Evolutionary conservation across 306 rosid species (phyloP).

Genomic region (Dalbergia oliveri): DNA sequence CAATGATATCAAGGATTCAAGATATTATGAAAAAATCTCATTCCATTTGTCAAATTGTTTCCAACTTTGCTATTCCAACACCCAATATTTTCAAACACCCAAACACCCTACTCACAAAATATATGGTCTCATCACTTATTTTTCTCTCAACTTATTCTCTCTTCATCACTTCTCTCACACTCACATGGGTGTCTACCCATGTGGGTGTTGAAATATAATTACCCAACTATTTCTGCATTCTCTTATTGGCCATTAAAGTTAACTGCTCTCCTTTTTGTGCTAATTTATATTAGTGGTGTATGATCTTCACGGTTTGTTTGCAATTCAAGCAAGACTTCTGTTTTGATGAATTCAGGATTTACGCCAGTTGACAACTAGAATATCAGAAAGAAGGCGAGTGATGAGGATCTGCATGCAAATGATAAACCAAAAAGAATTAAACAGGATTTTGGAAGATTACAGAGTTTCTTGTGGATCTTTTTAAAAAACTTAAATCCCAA

Average conservation of each 20-base stretch:
- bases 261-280: background rate
- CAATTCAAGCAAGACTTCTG: background rate
- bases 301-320: conserved; percentile 24
- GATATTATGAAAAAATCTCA: background rate
- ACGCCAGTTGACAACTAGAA: conserved; percentile 21
- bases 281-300: background rate
- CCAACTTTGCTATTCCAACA: no score
- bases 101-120: no score
- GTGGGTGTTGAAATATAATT: no score
- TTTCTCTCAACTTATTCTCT: no score
- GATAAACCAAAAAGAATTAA: background rate
- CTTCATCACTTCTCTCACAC: no score
- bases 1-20: background rate
- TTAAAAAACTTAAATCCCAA: background rate
- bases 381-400: conserved; percentile 1
- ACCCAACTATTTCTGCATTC: no score
- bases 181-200: no score
- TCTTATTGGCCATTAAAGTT: background rate
- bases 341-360: background rate
- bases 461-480: background rate
- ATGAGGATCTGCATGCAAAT: background rate
- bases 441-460: background rate
- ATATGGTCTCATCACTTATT: no score
- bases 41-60: conserved; percentile 1
- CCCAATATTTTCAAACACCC: no score